Evolutionary conservation across 371 early-diverging fungal genomes (phyloP), one percentile per base, ranked within the genome.

Genomic region (Mucor indicus): DNA sequence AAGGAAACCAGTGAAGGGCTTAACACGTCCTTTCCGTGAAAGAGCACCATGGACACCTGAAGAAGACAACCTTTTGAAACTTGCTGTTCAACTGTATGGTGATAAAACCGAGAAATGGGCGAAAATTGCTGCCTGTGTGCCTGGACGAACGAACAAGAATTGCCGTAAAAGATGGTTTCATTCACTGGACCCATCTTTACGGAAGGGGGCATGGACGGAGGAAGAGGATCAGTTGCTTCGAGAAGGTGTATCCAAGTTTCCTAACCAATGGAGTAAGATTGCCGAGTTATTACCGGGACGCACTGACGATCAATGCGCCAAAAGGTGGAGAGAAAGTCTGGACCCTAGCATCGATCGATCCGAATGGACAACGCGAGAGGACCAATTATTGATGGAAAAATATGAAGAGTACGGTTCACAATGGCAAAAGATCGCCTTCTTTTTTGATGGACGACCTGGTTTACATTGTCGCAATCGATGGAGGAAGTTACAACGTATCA

Each of bases 151-250:
- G 24, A 89, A 88, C 72, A 87, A 86, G 58, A 84, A 86, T 48
- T 91, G 91, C 49, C 68, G 91, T 33, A 88, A 90, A 57, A 61
- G 90, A 4, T 91, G 91, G 91, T 87, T 86, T 49, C 88, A 88
- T 45, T 87, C 89, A 3, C 68, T 91, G 3, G 89, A 90, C 48
- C 91, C 91, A 4, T 76, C 81, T 2, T 51, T 90, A 38, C 76
- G 81, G 38, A 88, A 89, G 50, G 90, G 90, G 4, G 76, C 86
- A 5, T 91, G 92, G 92, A 87, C 89, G 3, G 71, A 73, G 29
- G 85, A 88, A 33, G 92, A 91, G 36, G 90, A 90, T 49, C 73
- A 75, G 4, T 39, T 86, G 45, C 62, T 91, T 33, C 64, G 83
- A 25, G 76, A 84, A 53, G 86, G 86, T 5, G 87, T 89, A 7